Evolutionary conservation across 352 stramenopile species (phyloP).

Genomic region (Globisporangium nodosum): DNA sequence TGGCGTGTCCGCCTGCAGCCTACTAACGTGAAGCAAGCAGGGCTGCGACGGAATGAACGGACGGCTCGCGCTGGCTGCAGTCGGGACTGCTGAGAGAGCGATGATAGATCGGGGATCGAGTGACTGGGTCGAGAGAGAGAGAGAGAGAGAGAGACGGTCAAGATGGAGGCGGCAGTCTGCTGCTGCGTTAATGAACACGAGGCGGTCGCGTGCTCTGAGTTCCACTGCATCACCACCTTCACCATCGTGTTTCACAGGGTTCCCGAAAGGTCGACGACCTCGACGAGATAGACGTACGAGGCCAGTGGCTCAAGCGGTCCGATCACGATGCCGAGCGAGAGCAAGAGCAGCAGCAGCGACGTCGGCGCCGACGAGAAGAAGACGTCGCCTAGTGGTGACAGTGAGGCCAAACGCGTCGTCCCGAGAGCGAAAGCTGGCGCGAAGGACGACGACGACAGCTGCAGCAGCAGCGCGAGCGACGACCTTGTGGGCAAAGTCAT

Average conservation of each 20-base stretch:
- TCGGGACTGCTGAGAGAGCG: not conserved
- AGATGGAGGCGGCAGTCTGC: too few relatives aligned
- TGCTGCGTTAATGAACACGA: not conserved
- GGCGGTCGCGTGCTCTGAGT: too few relatives aligned
- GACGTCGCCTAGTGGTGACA: not conserved
- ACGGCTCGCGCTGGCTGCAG: not conserved
- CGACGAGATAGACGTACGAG: not conserved
- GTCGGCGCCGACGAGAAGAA: conserved; percentile 11
- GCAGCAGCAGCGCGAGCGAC: conserved; percentile 7
- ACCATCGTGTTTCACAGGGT: too few relatives aligned
- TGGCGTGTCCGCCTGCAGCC: not conserved
- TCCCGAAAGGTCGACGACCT: conserved; percentile 5
- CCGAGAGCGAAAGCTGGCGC: conserved; percentile 16
- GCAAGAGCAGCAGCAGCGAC: conserved; percentile 27
- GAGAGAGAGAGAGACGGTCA: not conserved
- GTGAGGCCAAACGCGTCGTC: conserved; percentile 1
- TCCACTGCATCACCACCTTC: too few relatives aligned
- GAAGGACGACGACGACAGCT: conserved; percentile 26
- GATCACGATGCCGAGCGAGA: conserved; percentile 27
- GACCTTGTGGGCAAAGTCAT: conserved; percentile 62
- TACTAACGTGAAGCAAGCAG: not conserved
- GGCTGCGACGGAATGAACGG: not conserved
- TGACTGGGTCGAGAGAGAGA: not conserved
- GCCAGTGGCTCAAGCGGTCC: not conserved
- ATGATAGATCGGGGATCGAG: not conserved